Evolutionary conservation across 768 basidiomycete genomes (phyloP).

Genomic region (Ramaria sp.): DNA sequence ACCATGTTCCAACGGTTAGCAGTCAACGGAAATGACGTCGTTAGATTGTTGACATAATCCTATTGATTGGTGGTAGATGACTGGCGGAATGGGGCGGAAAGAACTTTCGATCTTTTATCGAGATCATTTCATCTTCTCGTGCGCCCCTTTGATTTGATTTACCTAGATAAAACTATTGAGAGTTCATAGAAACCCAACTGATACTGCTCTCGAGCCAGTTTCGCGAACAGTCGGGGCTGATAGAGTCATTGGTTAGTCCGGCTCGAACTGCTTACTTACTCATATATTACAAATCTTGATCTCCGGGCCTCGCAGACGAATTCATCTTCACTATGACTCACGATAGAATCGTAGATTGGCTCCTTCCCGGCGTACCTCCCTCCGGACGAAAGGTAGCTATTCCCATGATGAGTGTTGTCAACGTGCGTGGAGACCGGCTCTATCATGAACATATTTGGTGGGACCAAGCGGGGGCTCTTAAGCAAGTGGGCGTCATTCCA

Average conservation of each 20-base stretch:
- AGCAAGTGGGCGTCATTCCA: constrained; percentile 19
- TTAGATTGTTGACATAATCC: neutral
- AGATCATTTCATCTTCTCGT: constrained; percentile 46
- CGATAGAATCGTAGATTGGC: constrained; percentile 22
- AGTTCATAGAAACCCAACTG: constrained; percentile 34
- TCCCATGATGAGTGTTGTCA: constrained; percentile 48
- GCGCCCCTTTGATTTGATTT: constrained; percentile 10
- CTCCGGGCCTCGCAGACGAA: constrained; percentile 28
- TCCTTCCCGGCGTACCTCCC: constrained; percentile 43
- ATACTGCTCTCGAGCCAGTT: constrained; percentile 32
- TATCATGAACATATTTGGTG: constrained; percentile 21
- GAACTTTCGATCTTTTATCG: constrained; percentile 42
- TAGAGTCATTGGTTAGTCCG: constrained; percentile 34
- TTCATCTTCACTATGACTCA: constrained; percentile 29
- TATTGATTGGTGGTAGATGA: constrained; percentile 27
- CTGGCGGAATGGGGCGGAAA: constrained; percentile 43
- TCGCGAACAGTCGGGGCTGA: constrained; percentile 44
- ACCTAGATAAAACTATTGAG: neutral
- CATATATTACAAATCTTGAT: neutral
- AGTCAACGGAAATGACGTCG: neutral
- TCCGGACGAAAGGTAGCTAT: constrained; percentile 37
- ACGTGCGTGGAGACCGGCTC: constrained; percentile 29
- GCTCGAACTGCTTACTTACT: neutral
- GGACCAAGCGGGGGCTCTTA: constrained; percentile 19
- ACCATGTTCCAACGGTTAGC: constrained; percentile 44